Percentiles rank a stretch among this genome's conserved stretches.
phyloP scores from a whole-genome alignment of 2,329 filamentous ascomycete genomes.

The Diaporthe helianthi region DNA sequence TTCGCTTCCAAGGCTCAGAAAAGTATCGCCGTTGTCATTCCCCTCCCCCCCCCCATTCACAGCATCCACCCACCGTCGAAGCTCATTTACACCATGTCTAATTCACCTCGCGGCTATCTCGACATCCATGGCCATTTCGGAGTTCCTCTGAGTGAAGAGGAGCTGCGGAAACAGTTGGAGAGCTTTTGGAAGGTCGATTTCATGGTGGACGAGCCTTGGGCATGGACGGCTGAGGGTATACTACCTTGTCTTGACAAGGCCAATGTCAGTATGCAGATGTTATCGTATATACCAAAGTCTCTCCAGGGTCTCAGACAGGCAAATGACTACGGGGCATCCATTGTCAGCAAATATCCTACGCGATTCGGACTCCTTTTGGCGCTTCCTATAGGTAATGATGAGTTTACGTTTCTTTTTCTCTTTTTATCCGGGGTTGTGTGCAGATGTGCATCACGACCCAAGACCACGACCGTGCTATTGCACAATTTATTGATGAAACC shows the following conservation, averaged over 20 bases:
- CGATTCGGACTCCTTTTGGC: not conserved
- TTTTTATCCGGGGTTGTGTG: too few species aligned
- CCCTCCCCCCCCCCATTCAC: not conserved
- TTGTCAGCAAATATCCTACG: not conserved
- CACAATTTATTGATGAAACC: too few species aligned
- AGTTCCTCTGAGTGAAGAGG: not conserved
- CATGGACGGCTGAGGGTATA: not conserved
- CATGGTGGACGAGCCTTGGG: not conserved
- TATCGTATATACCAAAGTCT: not conserved
- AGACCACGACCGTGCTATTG: too few species aligned
- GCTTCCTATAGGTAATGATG: not conserved
- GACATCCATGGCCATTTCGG: not conserved
- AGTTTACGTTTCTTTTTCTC: not conserved
- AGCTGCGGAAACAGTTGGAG: not conserved
- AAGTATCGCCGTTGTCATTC: not conserved
- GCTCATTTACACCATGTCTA: not conserved
- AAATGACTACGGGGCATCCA: not conserved
- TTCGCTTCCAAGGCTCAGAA: not conserved
- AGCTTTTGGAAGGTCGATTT: not conserved
- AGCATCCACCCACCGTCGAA: not conserved
- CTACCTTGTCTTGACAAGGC: not conserved
- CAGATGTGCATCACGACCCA: too few species aligned
- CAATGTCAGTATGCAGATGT: conserved; percentile 3
- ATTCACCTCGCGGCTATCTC: not conserved
- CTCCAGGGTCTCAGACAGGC: not conserved